Base-by-base conservation (phyloP, 148 eudicot species). In the Chenopodium album region DNA sequence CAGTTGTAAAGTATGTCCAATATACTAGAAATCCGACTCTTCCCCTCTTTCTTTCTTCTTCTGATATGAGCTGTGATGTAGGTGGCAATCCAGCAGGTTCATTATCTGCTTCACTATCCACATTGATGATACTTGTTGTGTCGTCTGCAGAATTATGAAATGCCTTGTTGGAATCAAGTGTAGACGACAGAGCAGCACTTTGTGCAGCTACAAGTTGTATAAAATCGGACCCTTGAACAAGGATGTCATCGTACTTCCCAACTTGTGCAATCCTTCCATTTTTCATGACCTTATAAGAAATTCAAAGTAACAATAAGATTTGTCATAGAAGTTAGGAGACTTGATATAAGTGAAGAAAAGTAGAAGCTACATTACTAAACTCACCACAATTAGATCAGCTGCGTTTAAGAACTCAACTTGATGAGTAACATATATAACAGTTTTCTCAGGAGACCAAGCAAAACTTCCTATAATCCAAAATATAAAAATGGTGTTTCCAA, bases 41-140 rank as follows among this genome's bases (percentile, higher is more conserved):
- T 23, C 76, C 82, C 60, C 56, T 72, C 77, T 72, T 71, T 23
- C 82, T 81, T n/a, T 46, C 78, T 81, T 81, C 79, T 28, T 80
- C 77, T 65, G 50, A 48, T 29, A 81, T 9, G 32, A 81, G 73
- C 28, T 81, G 83, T 64, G 69, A 64, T 41, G 74, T 12, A 34
- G 72, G 59, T 56, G 19, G 23, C 5, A 28, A 60, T 4, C 48
- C 76, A 19, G 29, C 23, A 71, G 34, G 28, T 4, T 52, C 52
- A 7, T 72, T 16, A 41, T 71, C 82, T 59, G 16, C 56, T 47
- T 64, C 32, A 28, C 19, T 32, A 52, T 50, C 17, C 20, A 46
- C 56, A 48, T 75, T 75, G 44, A 60, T 60, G 4, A 48, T 28
- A 26, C 29, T 9, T 13, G 60, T 29, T 13, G 56, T 29, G 12